Conservation (phyloP, 2,329 filamentous ascomycete species). For the Colletotrichum australisinense region DNA sequence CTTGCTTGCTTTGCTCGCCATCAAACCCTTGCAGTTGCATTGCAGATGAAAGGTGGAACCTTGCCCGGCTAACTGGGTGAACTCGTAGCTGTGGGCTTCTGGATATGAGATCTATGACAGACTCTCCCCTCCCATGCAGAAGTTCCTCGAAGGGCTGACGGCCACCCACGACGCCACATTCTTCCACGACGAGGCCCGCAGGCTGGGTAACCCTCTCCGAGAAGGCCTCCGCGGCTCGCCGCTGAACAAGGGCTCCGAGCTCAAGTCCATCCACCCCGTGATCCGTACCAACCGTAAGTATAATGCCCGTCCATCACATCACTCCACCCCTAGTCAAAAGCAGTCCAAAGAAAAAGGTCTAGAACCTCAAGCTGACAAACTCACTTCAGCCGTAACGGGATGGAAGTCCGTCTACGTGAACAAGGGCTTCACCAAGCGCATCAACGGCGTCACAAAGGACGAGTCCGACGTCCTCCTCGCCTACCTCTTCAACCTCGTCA, state of each 20-base stretch:
- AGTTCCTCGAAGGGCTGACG: constrained; percentile 60
- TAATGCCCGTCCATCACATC: no score
- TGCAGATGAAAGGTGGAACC: not conserved
- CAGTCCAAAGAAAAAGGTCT: not conserved
- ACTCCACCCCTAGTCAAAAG: not conserved
- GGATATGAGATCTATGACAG: constrained; percentile 66
- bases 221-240: constrained; percentile 62
- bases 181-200: constrained; percentile 61
- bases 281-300: constrained; percentile 64
- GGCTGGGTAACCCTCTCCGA: constrained; percentile 58
- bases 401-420: constrained; percentile 67
- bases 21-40: not conserved
- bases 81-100: constrained; percentile 58
- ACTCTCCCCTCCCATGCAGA: constrained; percentile 59
- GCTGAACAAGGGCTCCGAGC: constrained; percentile 64
- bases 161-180: constrained; percentile 61
- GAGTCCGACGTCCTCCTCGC: constrained; percentile 63
- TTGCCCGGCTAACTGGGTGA: not conserved
- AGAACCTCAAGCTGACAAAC: constrained; percentile 6
- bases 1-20: not conserved
- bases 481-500: constrained; percentile 60
- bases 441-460: constrained; percentile 65
- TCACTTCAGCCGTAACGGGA: constrained; percentile 57
- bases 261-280: constrained; percentile 63
- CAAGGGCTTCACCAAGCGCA: constrained; percentile 63